Conservation (phyloP, 805 yeast genomes). For the Kodamaea leandrae region DNA sequence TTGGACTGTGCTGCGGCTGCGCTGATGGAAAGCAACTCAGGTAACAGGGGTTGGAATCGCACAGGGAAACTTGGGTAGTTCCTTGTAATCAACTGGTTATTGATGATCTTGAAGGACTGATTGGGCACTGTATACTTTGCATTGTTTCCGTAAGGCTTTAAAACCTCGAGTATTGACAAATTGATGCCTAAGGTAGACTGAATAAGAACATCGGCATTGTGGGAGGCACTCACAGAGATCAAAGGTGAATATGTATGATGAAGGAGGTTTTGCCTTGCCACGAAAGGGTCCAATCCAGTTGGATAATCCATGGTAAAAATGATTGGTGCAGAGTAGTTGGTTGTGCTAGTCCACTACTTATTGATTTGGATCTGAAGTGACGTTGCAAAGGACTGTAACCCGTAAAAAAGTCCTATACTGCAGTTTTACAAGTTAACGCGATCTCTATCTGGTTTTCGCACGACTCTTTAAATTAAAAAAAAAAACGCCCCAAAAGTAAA, state of each 20-base stretch:
- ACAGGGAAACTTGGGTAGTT: constrained; percentile 54
- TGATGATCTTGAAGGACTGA: constrained; percentile 48
- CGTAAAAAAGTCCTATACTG: too few relatives aligned
- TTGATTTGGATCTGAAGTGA: too few relatives aligned
- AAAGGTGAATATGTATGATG: constrained; percentile 53
- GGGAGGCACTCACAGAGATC: constrained; percentile 48
- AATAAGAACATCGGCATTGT: constrained; percentile 44
- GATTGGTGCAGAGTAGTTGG: too few relatives aligned
- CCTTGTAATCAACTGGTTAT: constrained; percentile 49
- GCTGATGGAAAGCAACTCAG: constrained; percentile 36
- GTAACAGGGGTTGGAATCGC: constrained; percentile 47
- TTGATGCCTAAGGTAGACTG: constrained; percentile 36
- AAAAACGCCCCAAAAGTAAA: constrained; percentile 2
- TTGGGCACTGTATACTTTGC: constrained; percentile 41
- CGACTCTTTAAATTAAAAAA: neutral
- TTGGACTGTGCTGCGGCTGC: constrained; percentile 15
- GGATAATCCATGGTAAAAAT: constrained; percentile 23
- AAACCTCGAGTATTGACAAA: constrained; percentile 44
- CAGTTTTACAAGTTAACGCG: too few relatives aligned
- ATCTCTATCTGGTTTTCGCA: too few relatives aligned
- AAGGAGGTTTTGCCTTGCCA: constrained; percentile 39
- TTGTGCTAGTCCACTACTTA: too few relatives aligned
- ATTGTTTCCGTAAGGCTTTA: constrained; percentile 56
- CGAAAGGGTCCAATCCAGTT: constrained; percentile 37
- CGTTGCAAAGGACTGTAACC: neutral